Conservation (phyloP, 2,329 filamentous ascomycete species). For the Chaetomiaceae sp. region DNA sequence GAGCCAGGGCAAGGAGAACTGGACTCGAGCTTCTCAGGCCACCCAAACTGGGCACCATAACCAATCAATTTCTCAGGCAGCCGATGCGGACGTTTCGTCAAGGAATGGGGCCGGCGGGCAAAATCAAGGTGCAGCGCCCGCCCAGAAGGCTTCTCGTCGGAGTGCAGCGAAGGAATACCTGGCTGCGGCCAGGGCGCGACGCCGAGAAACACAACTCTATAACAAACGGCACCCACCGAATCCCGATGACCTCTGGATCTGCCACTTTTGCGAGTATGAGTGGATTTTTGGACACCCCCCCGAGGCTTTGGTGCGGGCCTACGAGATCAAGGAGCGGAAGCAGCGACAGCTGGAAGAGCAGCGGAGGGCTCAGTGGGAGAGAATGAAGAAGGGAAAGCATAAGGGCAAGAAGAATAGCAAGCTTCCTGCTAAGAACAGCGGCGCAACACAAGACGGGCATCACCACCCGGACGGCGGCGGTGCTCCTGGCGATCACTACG, state of each 20-base stretch:
- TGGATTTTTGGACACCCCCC: conserved; percentile 88
- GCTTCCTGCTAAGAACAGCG: conserved; percentile 46
- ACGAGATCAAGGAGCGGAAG: conserved; percentile 89
- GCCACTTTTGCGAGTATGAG: conserved; percentile 98
- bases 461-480: conserved; percentile 17
- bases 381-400: conserved; percentile 46
- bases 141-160: conserved; percentile 57
- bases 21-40: conserved; percentile 14
- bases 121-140: conserved; percentile 11
- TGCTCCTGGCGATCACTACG: conserved; percentile 25
- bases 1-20: conserved; percentile 17
- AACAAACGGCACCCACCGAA: conserved; percentile 71
- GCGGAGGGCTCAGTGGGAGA: conserved; percentile 89
- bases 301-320: conserved; percentile 77
- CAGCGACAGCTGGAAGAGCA: conserved; percentile 82
- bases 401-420: conserved; percentile 84
- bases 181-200: conserved; percentile 70
- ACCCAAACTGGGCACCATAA: conserved; percentile 15
- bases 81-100: conserved; percentile 11
- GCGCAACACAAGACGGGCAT: conserved; percentile 26
- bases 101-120: conserved; percentile 7
- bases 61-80: conserved; percentile 14
- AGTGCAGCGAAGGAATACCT: conserved; percentile 66
- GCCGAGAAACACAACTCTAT: conserved; percentile 68
- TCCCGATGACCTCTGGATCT: conserved; percentile 80